A percentile compares a stretch with the other conserved stretches of the same genome.
These are phyloP conservation scores for Amaranthus tricolor DNA, from an alignment of 179 eudicot species.

Conservation along the genomic window DNA sequence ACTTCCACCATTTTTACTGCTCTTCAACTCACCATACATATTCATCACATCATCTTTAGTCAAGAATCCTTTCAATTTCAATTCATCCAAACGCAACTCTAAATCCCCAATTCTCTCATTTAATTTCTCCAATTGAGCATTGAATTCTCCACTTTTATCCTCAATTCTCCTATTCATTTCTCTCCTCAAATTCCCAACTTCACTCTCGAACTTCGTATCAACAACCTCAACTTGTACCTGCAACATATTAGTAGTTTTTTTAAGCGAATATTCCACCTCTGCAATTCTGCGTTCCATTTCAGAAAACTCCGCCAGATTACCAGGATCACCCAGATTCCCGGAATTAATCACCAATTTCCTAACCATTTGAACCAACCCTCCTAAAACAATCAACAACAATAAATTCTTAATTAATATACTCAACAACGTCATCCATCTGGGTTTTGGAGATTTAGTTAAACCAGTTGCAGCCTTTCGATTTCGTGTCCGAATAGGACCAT, in stretches of 20 bases:
- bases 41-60: slow-evolving; percentile 50
- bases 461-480: slow-evolving; percentile 23
- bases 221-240: slow-evolving; percentile 70
- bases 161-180: slow-evolving; percentile 50
- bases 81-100: slow-evolving; percentile 45
- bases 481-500: slow-evolving; percentile 20
- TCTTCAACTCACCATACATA: slow-evolving; percentile 52
- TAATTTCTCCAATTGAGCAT: slow-evolving; percentile 36
- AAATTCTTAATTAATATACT: slow-evolving; percentile 66
- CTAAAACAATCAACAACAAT: slow-evolving; percentile 45
- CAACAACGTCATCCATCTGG: slow-evolving; percentile 54
- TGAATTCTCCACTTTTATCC: slow-evolving; percentile 37
- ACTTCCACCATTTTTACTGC: slow-evolving; percentile 31
- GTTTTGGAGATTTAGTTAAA: slow-evolving; percentile 32
- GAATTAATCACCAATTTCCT: slow-evolving; percentile 38
- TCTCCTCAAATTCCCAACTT: slow-evolving; percentile 37
- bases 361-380: slow-evolving; percentile 61
- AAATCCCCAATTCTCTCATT: slow-evolving; percentile 36
- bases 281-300: slow-evolving; percentile 65
- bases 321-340: slow-evolving; percentile 19
- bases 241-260: slow-evolving; percentile 55
- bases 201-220: slow-evolving; percentile 56
- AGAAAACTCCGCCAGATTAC: slow-evolving; percentile 32
- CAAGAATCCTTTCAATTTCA: slow-evolving; percentile 38
- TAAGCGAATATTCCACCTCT: slow-evolving; percentile 51